These are phyloP conservation scores for Aphanocladium album DNA, from an alignment of 2,329 filamentous ascomycete species.

Conservation along the genomic window DNA sequence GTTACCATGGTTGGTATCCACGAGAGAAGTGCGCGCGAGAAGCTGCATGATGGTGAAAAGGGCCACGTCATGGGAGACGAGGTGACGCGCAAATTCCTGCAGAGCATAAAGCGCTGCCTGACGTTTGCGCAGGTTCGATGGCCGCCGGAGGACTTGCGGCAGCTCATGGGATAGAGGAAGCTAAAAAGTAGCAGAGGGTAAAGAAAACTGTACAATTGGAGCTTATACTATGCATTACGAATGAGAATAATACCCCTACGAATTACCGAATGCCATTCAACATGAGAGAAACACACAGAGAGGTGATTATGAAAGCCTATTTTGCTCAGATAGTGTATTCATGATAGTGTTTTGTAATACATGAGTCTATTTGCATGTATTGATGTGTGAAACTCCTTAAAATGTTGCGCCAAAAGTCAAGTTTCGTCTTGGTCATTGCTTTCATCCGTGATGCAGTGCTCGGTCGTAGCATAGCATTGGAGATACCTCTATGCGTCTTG, in stretches of 20 bases:
- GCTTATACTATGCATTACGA: not conserved
- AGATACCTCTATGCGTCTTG: not conserved
- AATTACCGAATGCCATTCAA: not conserved
- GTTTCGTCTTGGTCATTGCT: not conserved
- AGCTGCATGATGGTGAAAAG: slow-evolving; percentile 80
- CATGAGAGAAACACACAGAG: not conserved
- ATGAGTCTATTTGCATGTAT: not conserved
- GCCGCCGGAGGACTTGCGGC: slow-evolving; percentile 86
- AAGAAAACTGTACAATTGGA: not conserved
- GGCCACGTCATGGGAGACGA: slow-evolving; percentile 98
- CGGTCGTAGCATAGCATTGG: not conserved
- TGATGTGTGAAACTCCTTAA: not conserved
- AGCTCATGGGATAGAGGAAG: slow-evolving; percentile 76
- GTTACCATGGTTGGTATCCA: slow-evolving; percentile 99
- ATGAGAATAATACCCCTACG: not conserved
- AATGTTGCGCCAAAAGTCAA: not conserved
- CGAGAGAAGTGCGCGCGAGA: slow-evolving; percentile 91
- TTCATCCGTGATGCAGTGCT: not conserved
- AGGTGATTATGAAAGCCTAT: not conserved
- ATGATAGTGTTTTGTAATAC: not conserved
- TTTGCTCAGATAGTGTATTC: not conserved
- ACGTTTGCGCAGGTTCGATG: slow-evolving; percentile 96
- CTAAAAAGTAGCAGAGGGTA: not conserved
- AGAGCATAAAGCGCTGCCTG: slow-evolving; percentile 95
- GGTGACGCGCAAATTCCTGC: slow-evolving; percentile 88